Evolutionary conservation across 345 rosid genomes (phyloP).

Genomic region (Atalantia buxifolia): DNA sequence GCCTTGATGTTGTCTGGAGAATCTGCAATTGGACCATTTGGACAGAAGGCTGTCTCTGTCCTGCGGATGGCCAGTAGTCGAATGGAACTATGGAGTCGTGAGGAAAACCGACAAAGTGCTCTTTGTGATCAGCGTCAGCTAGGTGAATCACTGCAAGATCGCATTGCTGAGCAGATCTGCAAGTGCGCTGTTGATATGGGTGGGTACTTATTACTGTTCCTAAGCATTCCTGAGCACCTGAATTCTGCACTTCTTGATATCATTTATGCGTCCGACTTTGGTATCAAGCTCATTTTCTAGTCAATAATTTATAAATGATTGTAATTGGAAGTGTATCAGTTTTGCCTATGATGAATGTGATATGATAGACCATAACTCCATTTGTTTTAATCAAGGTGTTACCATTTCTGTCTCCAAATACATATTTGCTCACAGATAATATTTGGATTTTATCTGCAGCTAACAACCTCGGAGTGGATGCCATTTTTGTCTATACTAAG

Average conservation of each 20-base stretch:
- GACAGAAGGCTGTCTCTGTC: conserved; percentile 65
- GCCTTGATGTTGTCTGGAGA: conserved; percentile 79
- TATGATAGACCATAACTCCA: not conserved
- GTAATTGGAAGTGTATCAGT: not conserved
- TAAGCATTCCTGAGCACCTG: not conserved
- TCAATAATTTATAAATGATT: no score
- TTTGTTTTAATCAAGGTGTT: not conserved
- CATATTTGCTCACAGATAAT: not conserved
- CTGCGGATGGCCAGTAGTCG: conserved; percentile 52
- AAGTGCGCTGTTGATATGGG: conserved; percentile 69
- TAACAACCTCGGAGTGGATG: conserved; percentile 59
- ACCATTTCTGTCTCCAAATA: not conserved
- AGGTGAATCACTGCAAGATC: conserved; percentile 46
- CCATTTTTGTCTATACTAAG: conserved; percentile 66
- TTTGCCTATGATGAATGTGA: not conserved
- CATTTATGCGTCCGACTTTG: not conserved
- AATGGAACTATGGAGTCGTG: conserved; percentile 58
- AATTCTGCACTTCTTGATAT: not conserved
- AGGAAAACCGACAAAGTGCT: conserved; percentile 36
- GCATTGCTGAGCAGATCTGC: conserved; percentile 70
- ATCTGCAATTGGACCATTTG: conserved; percentile 60
- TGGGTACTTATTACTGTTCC: conserved; percentile 38
- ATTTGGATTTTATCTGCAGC: conserved; percentile 33
- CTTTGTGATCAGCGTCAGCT: conserved; percentile 28
- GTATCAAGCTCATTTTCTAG: not conserved